Evolutionary conservation across 345 rosid genomes (phyloP), one percentile per base, ranked within the genome.

Genomic region (Salix purpurea): DNA sequence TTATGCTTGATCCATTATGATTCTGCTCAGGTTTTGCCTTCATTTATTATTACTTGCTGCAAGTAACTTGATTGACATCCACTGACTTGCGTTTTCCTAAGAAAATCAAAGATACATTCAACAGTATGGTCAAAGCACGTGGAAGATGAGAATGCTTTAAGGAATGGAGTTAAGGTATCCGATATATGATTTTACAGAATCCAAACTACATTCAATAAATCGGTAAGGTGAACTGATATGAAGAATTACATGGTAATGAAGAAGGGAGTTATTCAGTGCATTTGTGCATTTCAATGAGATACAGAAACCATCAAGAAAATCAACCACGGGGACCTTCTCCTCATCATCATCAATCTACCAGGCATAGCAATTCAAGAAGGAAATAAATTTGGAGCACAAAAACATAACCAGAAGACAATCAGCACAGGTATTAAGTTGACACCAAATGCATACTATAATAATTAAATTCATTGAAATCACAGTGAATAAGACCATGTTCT

Each of bases 231-330:
- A 40, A 40, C 44, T 40, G 44, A 11, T 9, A 11, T 40, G 44
- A 40, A 40, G 44, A 40, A 68, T 58, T 69, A 1, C 42, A 70
- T 61, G 54, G 40, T 28, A 80, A 18, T 60, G 67, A 69, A 23
- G 21, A 36, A 36, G 37, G 37, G 37, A 36, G 65, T 56, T 12
- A 13, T 70, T 71, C 64, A 85, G 54, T 92, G 91, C 98, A 96
- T 96, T 85, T 93, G 92, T 39, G 97, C 99, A 88, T 96, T 93
- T 61, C 82, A 86, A 84, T 96, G 98, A 24, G 98, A 93, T 64
- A 96, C 99, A 54, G 97, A 92, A 15, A 96, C 98, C 99, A 96
- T 96, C 81, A 34, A 97, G 99, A 80, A 93, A 93, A 90, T 96
- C 97, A 58, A 93, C 91, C 89, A 96, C 84, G 5, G 95, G 93